Evolutionary conservation across 2,329 filamentous ascomycete genomes (phyloP).

Genomic region (Exophiala sideris): DNA sequence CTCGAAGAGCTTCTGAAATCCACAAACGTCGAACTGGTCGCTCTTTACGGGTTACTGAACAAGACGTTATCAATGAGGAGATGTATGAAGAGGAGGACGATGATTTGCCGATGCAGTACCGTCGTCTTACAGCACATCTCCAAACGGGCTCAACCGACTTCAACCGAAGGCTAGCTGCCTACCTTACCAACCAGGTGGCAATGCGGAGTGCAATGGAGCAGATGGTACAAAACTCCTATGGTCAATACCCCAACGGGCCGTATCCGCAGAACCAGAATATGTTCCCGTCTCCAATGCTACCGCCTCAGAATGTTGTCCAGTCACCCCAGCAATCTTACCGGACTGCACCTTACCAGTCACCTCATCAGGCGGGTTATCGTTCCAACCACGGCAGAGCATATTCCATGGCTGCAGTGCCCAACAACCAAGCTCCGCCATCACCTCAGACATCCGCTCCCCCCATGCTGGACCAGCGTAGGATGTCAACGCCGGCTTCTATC

Average conservation of each 20-base stretch:
- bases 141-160: constrained; percentile 59
- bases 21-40: constrained; percentile 86
- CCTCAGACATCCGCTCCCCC: constrained; percentile 37
- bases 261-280: constrained; percentile 36
- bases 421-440: constrained; percentile 15
- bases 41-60: constrained; percentile 73
- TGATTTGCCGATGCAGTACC: constrained; percentile 66
- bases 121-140: constrained; percentile 60
- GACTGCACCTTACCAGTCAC: constrained; percentile 42
- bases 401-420: constrained; percentile 19
- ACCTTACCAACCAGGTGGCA: constrained; percentile 57
- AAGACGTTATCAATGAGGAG: constrained; percentile 84
- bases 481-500: constrained; percentile 42
- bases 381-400: constrained; percentile 20
- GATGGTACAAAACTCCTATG: constrained; percentile 41
- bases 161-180: constrained; percentile 60
- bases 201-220: constrained; percentile 51
- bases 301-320: constrained; percentile 21
- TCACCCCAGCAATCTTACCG: constrained; percentile 33
- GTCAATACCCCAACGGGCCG: constrained; percentile 36
- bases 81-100: constrained; percentile 97
- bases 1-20: constrained; percentile 81
- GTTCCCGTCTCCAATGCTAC: constrained; percentile 33
- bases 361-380: constrained; percentile 30
- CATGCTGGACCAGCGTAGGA: constrained; percentile 35